Evolutionary conservation across 1,284 basidiomycete genomes (phyloP), one percentile per base, ranked within the genome.

Genomic region (Ceratobasidium sp.): DNA sequence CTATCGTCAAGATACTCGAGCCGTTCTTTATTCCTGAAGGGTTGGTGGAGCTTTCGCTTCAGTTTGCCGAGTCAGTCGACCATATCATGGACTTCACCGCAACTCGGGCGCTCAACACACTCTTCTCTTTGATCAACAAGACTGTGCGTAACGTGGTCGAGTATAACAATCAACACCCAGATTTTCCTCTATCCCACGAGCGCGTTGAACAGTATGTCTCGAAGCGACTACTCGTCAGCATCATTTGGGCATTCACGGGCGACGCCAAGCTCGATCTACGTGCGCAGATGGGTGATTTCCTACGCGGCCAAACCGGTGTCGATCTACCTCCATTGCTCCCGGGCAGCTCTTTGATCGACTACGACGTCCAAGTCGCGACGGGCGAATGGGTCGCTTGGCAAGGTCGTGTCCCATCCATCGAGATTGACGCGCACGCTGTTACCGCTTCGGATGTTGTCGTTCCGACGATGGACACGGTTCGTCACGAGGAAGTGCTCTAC

Each of bases 31-130:
- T 84, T 3, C 86, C 88, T 3, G 92, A 89, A 61, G 94, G 92
- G 40, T 85, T 99, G 16, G 91, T 99, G 72, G 86, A 86, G 74
- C 83, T 85, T 11, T 93, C 95, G 0, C 84, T 98, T 46, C 84
- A 86, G 36, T 93, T 90, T 76, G 94, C 96, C 0, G 87, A 88
- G 72, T 86, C 87, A 18, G 89, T 94, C 58, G 92, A 95, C 77
- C 97, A 99, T 78, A 98, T 99, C 81, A 99, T 99, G 97, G 95
- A 98, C 81, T 98, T 98, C 83, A 98, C 96, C 0, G 81, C 83
- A 40, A 95, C 91, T 3, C 92, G 98, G 42, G 95, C 95, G 0
- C 86, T 99, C 73, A 94, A 92, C 78, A 99, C 97, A 0, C 86
- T 99, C 12, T 98, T 99, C 84, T 98, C 97, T 8, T 86, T 99